Base-by-base conservation (phyloP, 768 basidiomycete genomes). In the Termitomyces heimii region DNA sequence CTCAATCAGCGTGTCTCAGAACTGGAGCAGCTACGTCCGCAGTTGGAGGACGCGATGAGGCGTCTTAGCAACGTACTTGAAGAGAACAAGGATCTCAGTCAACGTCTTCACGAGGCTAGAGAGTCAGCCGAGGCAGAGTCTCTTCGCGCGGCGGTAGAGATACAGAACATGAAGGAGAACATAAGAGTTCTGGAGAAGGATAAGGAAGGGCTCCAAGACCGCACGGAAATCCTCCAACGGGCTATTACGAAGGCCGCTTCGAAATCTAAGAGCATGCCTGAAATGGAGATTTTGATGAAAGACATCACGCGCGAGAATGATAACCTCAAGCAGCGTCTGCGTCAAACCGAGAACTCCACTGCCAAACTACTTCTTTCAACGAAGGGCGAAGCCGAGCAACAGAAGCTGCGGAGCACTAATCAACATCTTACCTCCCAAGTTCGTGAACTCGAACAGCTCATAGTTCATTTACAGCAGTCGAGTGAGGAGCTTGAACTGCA, bases 301-400 rank as follows among this genome's bases (percentile, higher is more conserved):
- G 74, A 76, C 52, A 68, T 75, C 22, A 76, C 76, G 10, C 66
- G 67, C 52, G 75, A 77, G 65, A 77, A 77, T 52, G 73, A 77
- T 53, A 53, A 37, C 2, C 65, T 76, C 42, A 76, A 76, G 58
- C 56, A 56, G 4, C 65, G 72, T 32, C 58, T 73, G 24, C 67
- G 76, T 44, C 63, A 73, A 43, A 73, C 72, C 69, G 64, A 75
- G 31, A 61, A 64, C 34, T 70, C 72, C 2, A 74, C 75, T 63
- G 69, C 74, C 47, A 68, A 68, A 39, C 56, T 74, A 12, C 62
- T 76, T 2, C 58, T 76, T 14, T 68, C 73, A 18, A 67, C 35
- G 7, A 55, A 62, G 28, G 71, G 66, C 8, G 70, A 73, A 39
- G 66, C 66, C 12, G 63, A 61, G 43, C 52, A 62, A 35, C 75